Evolutionary conservation across 2,329 filamentous ascomycete species (phyloP).

Genomic region (Byssochlamys sp.): DNA sequence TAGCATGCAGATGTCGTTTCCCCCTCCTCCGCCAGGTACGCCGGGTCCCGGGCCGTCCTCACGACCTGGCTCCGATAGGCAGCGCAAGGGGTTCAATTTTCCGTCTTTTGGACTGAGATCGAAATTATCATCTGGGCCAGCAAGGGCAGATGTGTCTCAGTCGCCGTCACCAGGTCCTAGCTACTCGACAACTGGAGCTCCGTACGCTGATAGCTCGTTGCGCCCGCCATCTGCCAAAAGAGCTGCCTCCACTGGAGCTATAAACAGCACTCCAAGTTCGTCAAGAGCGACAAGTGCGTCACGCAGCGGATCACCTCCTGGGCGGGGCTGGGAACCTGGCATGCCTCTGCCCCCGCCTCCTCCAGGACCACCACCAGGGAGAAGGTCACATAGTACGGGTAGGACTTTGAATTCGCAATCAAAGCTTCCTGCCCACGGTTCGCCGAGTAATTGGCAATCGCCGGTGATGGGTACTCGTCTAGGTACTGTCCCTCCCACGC

Average conservation of each 20-base stretch:
- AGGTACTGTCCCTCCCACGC: conserved; percentile 36
- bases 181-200: conserved; percentile 8
- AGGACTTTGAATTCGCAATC: conserved; percentile 23
- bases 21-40: conserved; percentile 23
- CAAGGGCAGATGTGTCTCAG: background rate
- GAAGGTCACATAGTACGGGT: conserved; percentile 32
- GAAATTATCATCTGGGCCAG: conserved; percentile 7
- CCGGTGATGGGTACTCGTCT: conserved; percentile 29
- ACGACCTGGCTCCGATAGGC: conserved; percentile 18
- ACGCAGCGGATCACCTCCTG: conserved; percentile 23
- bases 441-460: conserved; percentile 22
- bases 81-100: conserved; percentile 12
- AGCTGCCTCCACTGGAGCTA: conserved; percentile 37
- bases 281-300: conserved; percentile 25
- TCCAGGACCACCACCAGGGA: conserved; percentile 35
- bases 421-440: conserved; percentile 16
- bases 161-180: conserved; percentile 5
- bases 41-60: conserved; percentile 25
- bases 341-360: conserved; percentile 41
- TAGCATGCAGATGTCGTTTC: conserved; percentile 20
- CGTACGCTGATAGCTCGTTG: conserved; percentile 14
- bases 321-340: conserved; percentile 32
- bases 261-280: conserved; percentile 24
- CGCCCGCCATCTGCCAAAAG: conserved; percentile 33
- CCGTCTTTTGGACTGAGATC: conserved; percentile 10